Conservation (phyloP, 1,284 basidiomycete species). For the Abortiporus biennis region DNA sequence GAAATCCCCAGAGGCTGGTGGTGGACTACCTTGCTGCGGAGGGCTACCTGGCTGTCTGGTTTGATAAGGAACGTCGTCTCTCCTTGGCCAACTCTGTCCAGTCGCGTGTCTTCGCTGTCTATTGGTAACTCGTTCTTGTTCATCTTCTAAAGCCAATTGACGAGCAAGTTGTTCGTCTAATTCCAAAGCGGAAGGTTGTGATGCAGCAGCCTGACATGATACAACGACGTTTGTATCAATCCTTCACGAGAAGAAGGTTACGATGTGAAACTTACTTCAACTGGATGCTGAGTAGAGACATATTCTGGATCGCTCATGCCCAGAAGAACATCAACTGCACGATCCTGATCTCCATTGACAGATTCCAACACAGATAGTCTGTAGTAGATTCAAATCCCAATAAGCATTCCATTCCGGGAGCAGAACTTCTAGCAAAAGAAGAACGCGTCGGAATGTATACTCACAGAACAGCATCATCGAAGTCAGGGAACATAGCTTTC, state of each 20-base stretch:
- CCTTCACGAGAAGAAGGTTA: neutral
- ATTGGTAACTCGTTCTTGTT: conserved; percentile 27
- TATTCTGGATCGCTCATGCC: conserved; percentile 80
- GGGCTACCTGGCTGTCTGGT: no score
- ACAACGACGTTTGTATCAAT: no score
- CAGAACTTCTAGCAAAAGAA: neutral
- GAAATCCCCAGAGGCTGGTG: conserved; percentile 38
- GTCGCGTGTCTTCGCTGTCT: conserved; percentile 2
- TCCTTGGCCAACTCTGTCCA: conserved; percentile 6
- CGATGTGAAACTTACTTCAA: conserved; percentile 10
- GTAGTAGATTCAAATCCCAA: neutral
- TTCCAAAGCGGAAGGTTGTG: conserved; percentile 26
- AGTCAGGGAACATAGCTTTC: conserved; percentile 74
- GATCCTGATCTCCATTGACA: conserved; percentile 58
- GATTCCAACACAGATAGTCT: conserved; percentile 66
- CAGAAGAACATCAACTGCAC: conserved; percentile 65
- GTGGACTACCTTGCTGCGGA: neutral
- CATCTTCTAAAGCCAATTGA: conserved; percentile 61
- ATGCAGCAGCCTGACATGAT: neutral
- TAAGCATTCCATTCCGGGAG: neutral
- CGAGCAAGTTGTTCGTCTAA: conserved; percentile 74
- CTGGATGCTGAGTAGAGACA: conserved; percentile 26
- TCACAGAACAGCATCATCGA: conserved; percentile 62
- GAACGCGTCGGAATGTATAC: conserved; percentile 25
- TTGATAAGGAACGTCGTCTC: conserved; percentile 3